Conservation (phyloP, 768 basidiomycete genomes). For the Russula sp. region DNA sequence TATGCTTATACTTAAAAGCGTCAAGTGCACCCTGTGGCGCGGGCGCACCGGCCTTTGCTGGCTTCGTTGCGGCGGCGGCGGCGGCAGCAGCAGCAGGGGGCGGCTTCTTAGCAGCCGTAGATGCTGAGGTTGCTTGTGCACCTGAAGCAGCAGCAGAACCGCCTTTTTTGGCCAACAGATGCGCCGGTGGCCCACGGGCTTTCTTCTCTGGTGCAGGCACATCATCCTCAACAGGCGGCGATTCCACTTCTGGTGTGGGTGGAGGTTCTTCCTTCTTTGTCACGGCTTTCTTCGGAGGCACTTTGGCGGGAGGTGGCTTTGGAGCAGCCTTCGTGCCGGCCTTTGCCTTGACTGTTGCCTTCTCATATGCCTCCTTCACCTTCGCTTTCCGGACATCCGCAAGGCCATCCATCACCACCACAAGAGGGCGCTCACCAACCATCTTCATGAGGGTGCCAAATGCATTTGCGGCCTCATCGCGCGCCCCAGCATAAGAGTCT, state of each 20-base stretch:
- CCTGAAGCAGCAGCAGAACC: constrained; percentile 27
- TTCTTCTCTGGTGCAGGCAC: constrained; percentile 27
- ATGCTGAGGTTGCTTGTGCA: constrained; percentile 24
- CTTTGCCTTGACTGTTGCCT: constrained; percentile 88
- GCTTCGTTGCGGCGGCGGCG: constrained; percentile 30
- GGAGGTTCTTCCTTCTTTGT: constrained; percentile 31
- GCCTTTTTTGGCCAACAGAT: constrained; percentile 51
- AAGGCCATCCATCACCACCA: constrained; percentile 76
- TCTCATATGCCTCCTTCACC: constrained; percentile 90
- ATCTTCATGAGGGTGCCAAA: constrained; percentile 94
- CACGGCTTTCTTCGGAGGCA: constrained; percentile 20
- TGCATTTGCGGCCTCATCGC: constrained; percentile 82
- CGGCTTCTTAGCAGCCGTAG: constrained; percentile 38
- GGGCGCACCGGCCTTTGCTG: constrained; percentile 42
- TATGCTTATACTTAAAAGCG: constrained; percentile 85
- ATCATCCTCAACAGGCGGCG: constrained; percentile 32
- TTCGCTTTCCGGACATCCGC: constrained; percentile 85
- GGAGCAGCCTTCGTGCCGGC: constrained; percentile 48
- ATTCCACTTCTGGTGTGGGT: constrained; percentile 24
- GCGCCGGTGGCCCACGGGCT: constrained; percentile 44
- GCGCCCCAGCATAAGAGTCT: constrained; percentile 82
- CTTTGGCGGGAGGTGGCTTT: constrained; percentile 22
- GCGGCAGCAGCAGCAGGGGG: constrained; percentile 26
- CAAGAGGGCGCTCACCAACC: constrained; percentile 88
- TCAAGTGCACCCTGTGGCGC: constrained; percentile 56